A percentile compares a stretch with the other conserved stretches of the same genome.
These are phyloP conservation scores for Cyberlindnera galapagoensis DNA, from an alignment of 805 yeast genomes.

Conservation along the genomic window DNA sequence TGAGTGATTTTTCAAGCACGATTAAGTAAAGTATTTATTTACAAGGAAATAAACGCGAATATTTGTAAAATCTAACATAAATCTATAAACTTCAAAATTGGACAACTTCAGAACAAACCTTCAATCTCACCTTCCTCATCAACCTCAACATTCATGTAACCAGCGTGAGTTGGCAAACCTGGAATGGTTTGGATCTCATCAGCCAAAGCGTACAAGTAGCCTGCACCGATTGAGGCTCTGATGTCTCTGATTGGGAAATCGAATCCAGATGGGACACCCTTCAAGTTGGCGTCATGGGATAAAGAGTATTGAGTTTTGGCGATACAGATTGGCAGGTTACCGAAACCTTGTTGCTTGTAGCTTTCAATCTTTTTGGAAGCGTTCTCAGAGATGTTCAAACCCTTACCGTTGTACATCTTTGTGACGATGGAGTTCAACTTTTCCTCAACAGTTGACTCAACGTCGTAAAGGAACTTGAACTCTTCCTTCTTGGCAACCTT, in stretches of 20 bases:
- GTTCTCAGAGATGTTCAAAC: slow-evolving; percentile 59
- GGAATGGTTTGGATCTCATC: slow-evolving; percentile 86
- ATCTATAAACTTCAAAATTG: background rate
- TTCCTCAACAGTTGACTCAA: slow-evolving; percentile 58
- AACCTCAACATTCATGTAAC: slow-evolving; percentile 82
- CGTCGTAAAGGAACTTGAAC: slow-evolving; percentile 53
- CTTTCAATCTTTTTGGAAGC: slow-evolving; percentile 65
- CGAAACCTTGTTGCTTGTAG: slow-evolving; percentile 71
- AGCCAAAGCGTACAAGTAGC: slow-evolving; percentile 77
- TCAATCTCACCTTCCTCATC: slow-evolving; percentile 76
- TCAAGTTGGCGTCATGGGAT: slow-evolving; percentile 75
- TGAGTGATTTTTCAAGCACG: no score
- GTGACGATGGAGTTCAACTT: slow-evolving; percentile 62
- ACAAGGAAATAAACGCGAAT: background rate
- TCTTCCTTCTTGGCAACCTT: slow-evolving; percentile 35
- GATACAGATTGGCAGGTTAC: slow-evolving; percentile 72
- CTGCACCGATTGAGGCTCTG: slow-evolving; percentile 75
- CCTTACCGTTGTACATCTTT: slow-evolving; percentile 73
- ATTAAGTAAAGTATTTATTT: no score
- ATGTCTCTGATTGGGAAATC: slow-evolving; percentile 77
- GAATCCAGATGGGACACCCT: slow-evolving; percentile 80
- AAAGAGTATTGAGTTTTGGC: slow-evolving; percentile 84
- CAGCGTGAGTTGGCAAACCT: slow-evolving; percentile 79
- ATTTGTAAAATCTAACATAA: no score
- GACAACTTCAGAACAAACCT: slow-evolving; percentile 65